These are phyloP conservation scores for Sporothrix sp. DNA, from an alignment of 2,329 filamentous ascomycete genomes.

Conservation along the genomic window DNA sequence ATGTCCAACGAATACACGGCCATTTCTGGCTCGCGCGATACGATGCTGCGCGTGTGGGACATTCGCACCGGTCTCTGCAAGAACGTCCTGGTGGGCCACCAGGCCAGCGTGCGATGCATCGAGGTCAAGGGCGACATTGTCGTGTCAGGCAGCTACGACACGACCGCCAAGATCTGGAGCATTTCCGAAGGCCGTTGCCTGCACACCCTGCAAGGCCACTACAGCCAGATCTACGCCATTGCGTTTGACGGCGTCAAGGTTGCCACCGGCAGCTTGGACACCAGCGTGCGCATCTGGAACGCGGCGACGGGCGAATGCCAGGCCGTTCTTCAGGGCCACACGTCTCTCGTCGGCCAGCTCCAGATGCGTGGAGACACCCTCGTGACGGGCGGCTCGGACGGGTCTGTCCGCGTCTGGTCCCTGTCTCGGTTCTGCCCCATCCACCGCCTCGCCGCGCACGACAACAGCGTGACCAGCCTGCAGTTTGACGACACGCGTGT, in stretches of 20 bases:
- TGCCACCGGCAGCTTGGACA: constrained; percentile 91
- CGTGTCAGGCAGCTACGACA: constrained; percentile 97
- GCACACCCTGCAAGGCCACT: constrained; percentile 83
- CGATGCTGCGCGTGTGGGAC: constrained; percentile 91
- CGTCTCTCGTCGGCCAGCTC: constrained; percentile 88
- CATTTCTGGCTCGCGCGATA: constrained; percentile 93
- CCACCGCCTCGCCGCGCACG: constrained; percentile 87
- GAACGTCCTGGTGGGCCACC: constrained; percentile 87
- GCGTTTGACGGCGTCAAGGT: constrained; percentile 92
- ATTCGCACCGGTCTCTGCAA: constrained; percentile 78
- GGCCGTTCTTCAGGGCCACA: constrained; percentile 91
- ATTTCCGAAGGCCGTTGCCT: constrained; percentile 92
- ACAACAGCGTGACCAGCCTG: constrained; percentile 95
- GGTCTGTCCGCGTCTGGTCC: constrained; percentile 93
- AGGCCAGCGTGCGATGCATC: constrained; percentile 87
- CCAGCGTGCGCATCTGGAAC: constrained; percentile 95
- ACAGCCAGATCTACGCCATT: constrained; percentile 98
- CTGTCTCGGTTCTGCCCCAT: constrained; percentile 83
- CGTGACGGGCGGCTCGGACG: constrained; percentile 92
- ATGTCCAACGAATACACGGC: constrained; percentile 93
- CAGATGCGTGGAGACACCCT: constrained; percentile 93
- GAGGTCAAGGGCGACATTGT: constrained; percentile 95
- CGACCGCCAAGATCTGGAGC: constrained; percentile 93
- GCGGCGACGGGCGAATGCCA: constrained; percentile 74
- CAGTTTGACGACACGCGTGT: constrained; percentile 96